Base-by-base conservation (phyloP, 2,329 filamentous ascomycete genomes). In the Colletotrichum chlorophyti region DNA sequence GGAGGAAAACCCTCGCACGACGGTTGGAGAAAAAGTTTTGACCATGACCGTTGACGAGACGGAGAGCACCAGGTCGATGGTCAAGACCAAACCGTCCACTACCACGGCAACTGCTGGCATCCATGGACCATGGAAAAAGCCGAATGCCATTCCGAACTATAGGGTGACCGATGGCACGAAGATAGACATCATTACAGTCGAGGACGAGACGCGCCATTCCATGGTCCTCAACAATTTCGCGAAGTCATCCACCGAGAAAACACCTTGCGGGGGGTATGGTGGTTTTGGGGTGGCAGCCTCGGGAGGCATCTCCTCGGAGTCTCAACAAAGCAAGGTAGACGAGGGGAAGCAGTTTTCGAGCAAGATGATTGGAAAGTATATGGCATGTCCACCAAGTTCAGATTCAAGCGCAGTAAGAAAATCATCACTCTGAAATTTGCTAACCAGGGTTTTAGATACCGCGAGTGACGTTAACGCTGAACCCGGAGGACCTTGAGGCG, bases 301-400 rank as follows among this genome's bases (percentile, higher is more conserved):
- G n/a, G n/a, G n/a, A n/a, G 45, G 37, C 2, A 26, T 21, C 2
- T 19, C 15, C 8, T 6, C 17, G 17, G 34, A 49, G 3, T 17
- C 37, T 4, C 43, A 54, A 10, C 24, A 21, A 11, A 34, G 35
- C 11, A 14, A 11, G 14, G 24, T 24, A 5, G n/a, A 29, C 10
- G 35, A 26, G 7, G 17, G 19, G n/a, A 54, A 34, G 3, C 34
- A 7, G 11, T 54, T 21, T 2, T 3, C 15, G 12, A 29, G 41
- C 12, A 42, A 29, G 2, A 49, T 49, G 14, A 34, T 54, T n/a
- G 52, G 52, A 2, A 46, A 41, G 29, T 54, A 54, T 27, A 54
- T 40, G 52, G 52, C 49, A n/a, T 1, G 26, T 23, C 1, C 24
- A 9, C 12, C 15, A 37, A n/a, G n/a, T n/a, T n/a, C n/a, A n/a